Base-by-base conservation (phyloP, 2,329 filamentous ascomycete species). In the Septoria linicola region DNA sequence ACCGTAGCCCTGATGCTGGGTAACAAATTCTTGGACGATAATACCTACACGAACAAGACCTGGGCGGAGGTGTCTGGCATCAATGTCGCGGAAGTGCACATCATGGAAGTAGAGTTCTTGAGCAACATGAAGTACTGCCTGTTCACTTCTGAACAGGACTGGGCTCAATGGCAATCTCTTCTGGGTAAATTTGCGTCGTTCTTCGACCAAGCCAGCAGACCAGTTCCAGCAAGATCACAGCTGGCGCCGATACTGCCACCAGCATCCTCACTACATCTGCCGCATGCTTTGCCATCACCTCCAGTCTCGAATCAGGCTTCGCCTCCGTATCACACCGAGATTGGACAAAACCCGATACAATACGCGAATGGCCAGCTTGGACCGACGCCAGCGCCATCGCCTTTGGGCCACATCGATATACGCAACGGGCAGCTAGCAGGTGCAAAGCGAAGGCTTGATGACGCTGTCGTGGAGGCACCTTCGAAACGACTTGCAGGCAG, bases 31-130 rank as follows among this genome's bases (percentile, higher is more conserved):
- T 75, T 99, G 63, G 93, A 99, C 67, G 93, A 99, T 70, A 99
- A 97, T 70, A 97, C 93, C 0, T 99, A 99, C 72, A 97, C 93
- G 31, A 99, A 99, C 76, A 96, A 97, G 76, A 99, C 93, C 0
- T 99, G 93, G 93, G 93, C 92, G 2, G 93, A 99, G 64, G 93
- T 99, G 8, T 97, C 93, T 1, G 88, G 88, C 37, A 96, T 99
- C 55, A 84, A 88, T 1, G 92, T 97, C 10, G 84, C 87, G 54
- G 93, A 99, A 71, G 96, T 99, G 44, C 93, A 99, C 68, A 87
- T 96, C 37, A 99, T 99, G 93, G 93, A 99, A 70, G 93, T 99
- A n/a, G 93, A 99, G 70, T 99, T 99, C 64, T 76, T 99, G 57
- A 96, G 92, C 76, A 97, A 97, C 71, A 95, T 99, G 85, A 84